Base-by-base conservation (phyloP, 164 flowering plant genomes). In the Vitis vinifera region DNA sequence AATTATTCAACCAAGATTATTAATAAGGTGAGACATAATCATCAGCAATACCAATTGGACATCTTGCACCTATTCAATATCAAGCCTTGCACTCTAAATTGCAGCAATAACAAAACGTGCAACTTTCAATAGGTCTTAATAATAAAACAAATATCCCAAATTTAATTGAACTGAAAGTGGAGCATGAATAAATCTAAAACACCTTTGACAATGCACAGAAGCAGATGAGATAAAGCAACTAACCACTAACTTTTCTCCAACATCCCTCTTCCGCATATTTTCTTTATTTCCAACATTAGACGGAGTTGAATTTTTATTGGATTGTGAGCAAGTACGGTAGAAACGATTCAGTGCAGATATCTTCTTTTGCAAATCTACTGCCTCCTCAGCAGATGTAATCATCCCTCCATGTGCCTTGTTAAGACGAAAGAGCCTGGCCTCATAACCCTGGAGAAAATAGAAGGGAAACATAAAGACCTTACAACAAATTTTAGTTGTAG, bases 321-420 rank as follows among this genome's bases (percentile, higher is more conserved):
- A 68, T 51, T 78, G 77, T 30, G 85, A 81, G 71, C 88, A 80
- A 72, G 73, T 76, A 80, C 83, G 78, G 67, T 78, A 86, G 78
- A 86, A 94, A 47, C 79, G 90, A 78, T 92, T 94, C 48, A 76
- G 75, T 23, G 82, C 90, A 77, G 87, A 83, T 50, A 72, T 86
- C 74, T 85, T 92, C 82, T 85, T 89, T 76, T 86, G 95, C 69
- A 88, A 66, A 78, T 84, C 86, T 59, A 91, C 76, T 15, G 91
- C 94, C 82, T 92, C 97, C 73, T 94, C 97, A 68, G 86, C 95
- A 73, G 95, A 92, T 63, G 82, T 71, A 68, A 87, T 75, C 70
- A 78, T 69, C 65, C 83, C 91, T 69, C 93, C 93, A 67, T 73
- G 80, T 67, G 74, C 83, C 78, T 83, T 90, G 51, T 76, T 81